These are phyloP conservation scores for Wickerhamomyces alni DNA, from an alignment of 805 yeast species.

Conservation along the genomic window DNA sequence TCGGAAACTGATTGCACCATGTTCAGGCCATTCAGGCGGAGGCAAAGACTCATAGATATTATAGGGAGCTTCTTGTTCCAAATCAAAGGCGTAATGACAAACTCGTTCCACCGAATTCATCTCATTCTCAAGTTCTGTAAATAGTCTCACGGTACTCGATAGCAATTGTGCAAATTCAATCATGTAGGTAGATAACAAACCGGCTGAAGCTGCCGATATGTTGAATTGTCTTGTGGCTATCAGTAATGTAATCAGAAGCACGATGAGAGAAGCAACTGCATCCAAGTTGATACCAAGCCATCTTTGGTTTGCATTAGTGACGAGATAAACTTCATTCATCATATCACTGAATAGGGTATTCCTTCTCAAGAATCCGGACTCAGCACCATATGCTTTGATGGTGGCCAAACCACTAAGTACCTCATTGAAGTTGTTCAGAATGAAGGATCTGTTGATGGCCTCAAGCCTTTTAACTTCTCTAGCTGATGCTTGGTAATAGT, in stretches of 20 bases:
- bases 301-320: constrained; percentile 57
- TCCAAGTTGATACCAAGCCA: constrained; percentile 63
- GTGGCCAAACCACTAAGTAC: constrained; percentile 57
- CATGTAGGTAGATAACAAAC: constrained; percentile 59
- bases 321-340: constrained; percentile 62
- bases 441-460: constrained; percentile 61
- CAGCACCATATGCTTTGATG: constrained; percentile 49
- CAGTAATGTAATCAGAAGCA: constrained; percentile 49
- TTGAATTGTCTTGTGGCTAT: constrained; percentile 52
- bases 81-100: constrained; percentile 53
- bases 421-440: constrained; percentile 67
- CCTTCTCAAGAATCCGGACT: constrained; percentile 36
- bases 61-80: constrained; percentile 65
- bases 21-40: constrained; percentile 29
- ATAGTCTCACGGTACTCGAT: constrained; percentile 49
- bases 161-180: constrained; percentile 46
- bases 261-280: constrained; percentile 40
- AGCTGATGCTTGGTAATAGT: constrained; percentile 61
- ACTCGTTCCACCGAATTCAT: constrained; percentile 72
- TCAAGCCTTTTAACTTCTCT: constrained; percentile 75
- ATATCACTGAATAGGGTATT: constrained; percentile 42
- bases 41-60: constrained; percentile 30
- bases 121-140: constrained; percentile 57
- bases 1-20: constrained; percentile 44
- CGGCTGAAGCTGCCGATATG: constrained; percentile 55